phyloP scores from a whole-genome alignment of 768 basidiomycete genomes.

The Russula emetica region DNA sequence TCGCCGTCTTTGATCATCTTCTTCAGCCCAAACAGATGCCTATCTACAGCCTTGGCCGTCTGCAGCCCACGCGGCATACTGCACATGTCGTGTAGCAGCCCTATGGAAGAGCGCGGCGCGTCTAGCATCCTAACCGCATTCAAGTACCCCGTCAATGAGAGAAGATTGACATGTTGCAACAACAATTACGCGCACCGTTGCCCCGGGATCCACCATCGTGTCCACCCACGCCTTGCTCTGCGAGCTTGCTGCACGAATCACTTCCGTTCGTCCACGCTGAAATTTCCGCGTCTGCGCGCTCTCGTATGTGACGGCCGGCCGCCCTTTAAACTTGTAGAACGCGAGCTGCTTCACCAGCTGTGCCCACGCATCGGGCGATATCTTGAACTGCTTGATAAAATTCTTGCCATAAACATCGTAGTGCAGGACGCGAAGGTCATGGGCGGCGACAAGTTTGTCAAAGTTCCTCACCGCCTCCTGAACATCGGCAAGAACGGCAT shows the following conservation, averaged over 20 bases:
- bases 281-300: conserved; percentile 91
- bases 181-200: conserved; percentile 39
- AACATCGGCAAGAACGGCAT: conserved; percentile 49
- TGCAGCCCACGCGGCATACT: conserved; percentile 87
- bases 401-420: conserved; percentile 70
- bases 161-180: not conserved
- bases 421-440: conserved; percentile 55
- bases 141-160: not conserved
- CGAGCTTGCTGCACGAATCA: conserved; percentile 78
- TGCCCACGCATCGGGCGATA: conserved; percentile 91
- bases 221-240: conserved; percentile 85
- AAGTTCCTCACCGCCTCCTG: conserved; percentile 60
- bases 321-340: conserved; percentile 76
- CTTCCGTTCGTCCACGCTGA: conserved; percentile 88
- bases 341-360: conserved; percentile 97
- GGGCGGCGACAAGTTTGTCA: conserved; percentile 66
- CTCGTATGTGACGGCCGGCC: conserved; percentile 86
- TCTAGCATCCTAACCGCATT: conserved; percentile 43
- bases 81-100: conserved; percentile 77
- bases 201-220: conserved; percentile 68
- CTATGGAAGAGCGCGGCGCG: conserved; percentile 65
- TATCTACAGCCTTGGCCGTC: conserved; percentile 93
- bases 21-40: conserved; percentile 93
- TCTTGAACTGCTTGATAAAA: conserved; percentile 73
- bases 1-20: conserved; percentile 74